Evolutionary conservation across 371 early-diverging fungal species (phyloP).

Genomic region (Sanchytrium tribonematis): DNA sequence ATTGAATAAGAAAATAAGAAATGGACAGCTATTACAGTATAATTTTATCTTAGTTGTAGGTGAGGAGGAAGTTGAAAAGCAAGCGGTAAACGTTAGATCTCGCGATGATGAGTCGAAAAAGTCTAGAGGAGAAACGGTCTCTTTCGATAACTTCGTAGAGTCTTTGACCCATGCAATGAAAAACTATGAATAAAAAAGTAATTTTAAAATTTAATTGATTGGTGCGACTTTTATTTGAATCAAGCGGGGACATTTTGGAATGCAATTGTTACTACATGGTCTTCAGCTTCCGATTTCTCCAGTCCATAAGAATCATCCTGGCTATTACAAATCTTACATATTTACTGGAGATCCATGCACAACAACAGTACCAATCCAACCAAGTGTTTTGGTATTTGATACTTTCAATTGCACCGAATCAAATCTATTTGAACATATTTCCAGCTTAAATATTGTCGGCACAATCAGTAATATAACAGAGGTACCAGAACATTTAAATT

Average conservation of each 20-base stretch:
- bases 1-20: constrained; percentile 84
- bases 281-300: neutral
- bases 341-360: constrained; percentile 1
- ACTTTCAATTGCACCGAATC: neutral
- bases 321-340: neutral
- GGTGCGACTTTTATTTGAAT: neutral
- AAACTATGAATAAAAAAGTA: neutral
- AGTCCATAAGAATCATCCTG: neutral
- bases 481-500: neutral
- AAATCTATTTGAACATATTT: neutral
- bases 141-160: neutral
- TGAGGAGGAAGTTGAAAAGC: constrained; percentile 47
- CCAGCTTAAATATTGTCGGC: neutral
- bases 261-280: neutral
- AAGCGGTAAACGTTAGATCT: constrained; percentile 62
- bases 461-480: neutral
- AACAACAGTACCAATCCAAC: neutral
- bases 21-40: constrained; percentile 53
- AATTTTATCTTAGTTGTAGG: constrained; percentile 84
- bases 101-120: constrained; percentile 8
- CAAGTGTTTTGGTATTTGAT: neutral
- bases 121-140: neutral
- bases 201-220: neutral
- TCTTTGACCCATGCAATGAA: neutral
- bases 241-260: neutral